Base-by-base conservation (phyloP, 805 yeast species). In the Saccharomyces cerevisiae region DNA sequence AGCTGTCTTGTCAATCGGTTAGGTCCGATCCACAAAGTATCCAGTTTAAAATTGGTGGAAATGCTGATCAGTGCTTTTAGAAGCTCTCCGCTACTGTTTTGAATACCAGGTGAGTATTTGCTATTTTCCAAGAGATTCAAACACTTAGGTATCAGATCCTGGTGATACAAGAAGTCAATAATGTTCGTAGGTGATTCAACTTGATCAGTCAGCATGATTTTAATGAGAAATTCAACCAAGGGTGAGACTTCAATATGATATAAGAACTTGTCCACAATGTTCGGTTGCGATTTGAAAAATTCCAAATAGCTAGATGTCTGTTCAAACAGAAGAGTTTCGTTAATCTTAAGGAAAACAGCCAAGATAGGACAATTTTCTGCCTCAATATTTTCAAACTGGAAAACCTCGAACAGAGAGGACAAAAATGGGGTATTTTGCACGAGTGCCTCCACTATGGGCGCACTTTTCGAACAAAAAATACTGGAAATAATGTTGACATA, bases 51-150 rank as follows among this genome's bases (percentile, higher is more conserved):
- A 89, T 84, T 59, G 87, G 90, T 1, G 86, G 89, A 66, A 90
- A 91, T 6, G 97, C 96, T 13, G 96, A 87, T 88, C 61, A 92
- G 79, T 0, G 97, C 96, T 67, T 92, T 92, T 48, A 92, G 72
- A 64, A 92, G 90, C 68, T 92, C 99, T 24, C 96, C 95, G 2
- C 92, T 88, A 2, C 96, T 91, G 4, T 91, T 82, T 69, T 92
- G 97, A 51, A 83, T 81, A 49, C 87, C 82, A 6, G 89, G 72
- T 27, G 63, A 60, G 14, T 77, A 74, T 10, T 78, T 78, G 0
- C 88, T 84, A 41, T 81, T 83, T 41, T 64, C 60, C 59, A 92
- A 74, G 51, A 83, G 81, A 11, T 80, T 74, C 13, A 92, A 75
- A 57, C 90, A 74, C 54, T 83, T 79, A 4, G 84, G 82, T n/a